Conservation (phyloP, 1,139 yeast genomes). For the Geotrichum carabidarum region DNA sequence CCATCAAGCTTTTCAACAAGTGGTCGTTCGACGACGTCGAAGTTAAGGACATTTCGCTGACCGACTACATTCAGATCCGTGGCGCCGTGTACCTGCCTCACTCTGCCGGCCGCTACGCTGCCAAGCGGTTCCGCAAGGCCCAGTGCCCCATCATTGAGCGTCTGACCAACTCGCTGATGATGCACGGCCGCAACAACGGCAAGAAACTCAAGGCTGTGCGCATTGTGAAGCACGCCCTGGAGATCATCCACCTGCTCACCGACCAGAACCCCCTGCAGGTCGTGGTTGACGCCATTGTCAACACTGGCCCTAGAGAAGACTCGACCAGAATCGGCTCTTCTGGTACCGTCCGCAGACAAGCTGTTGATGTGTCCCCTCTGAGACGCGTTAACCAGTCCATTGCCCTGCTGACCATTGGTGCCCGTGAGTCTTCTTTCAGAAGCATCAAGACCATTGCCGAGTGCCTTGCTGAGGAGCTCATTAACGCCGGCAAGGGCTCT, state of each 20-base stretch:
- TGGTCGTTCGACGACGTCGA: constrained; percentile 98
- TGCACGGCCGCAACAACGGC: constrained; percentile 99
- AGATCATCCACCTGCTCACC: constrained; percentile 93
- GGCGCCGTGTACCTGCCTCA: constrained; percentile 97
- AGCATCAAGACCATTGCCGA: constrained; percentile 99
- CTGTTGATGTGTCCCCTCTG: constrained; percentile 99
- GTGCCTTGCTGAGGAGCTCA: constrained; percentile 99
- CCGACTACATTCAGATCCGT: constrained; percentile 96
- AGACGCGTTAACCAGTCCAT: constrained; percentile 99
- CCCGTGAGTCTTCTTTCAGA: constrained; percentile 99
- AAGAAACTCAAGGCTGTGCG: constrained; percentile 99
- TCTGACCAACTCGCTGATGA: constrained; percentile 98
- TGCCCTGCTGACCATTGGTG: constrained; percentile 97
- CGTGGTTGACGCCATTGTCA: constrained; percentile 96
- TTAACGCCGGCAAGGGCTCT: constrained; percentile 99
- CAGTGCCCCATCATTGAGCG: constrained; percentile 99
- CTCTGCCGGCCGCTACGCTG: constrained; percentile 99
- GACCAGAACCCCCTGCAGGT: constrained; percentile 99
- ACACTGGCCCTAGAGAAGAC: constrained; percentile 99
- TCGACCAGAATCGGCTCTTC: constrained; percentile 99
- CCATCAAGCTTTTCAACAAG: constrained; percentile 98
- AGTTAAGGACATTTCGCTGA: constrained; percentile 95
- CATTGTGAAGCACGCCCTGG: constrained; percentile 98
- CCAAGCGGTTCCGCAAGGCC: constrained; percentile 99
- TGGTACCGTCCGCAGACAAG: constrained; percentile 99